A percentile compares a stretch with the other conserved stretches of the same genome.
Evolutionary conservation across 495 filamentous ascomycete genomes (phyloP).

Genomic region (Tuber microsphaerosporum): DNA sequence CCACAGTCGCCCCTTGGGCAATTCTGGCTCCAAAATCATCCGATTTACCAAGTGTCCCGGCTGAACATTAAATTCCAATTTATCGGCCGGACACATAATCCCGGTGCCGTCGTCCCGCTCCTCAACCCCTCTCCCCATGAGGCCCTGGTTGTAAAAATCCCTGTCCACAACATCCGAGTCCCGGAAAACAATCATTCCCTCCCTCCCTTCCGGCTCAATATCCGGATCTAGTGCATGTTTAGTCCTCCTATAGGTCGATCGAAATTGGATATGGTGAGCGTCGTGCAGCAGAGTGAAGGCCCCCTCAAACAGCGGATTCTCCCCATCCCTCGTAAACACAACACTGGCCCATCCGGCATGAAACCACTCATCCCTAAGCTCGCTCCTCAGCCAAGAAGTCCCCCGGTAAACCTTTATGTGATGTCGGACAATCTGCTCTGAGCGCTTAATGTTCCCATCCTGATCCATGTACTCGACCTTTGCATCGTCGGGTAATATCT

Average conservation of each 20-base stretch:
- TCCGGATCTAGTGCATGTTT: slow-evolving; percentile 67
- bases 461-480: slow-evolving; percentile 61
- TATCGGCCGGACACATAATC: slow-evolving; percentile 41
- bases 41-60: slow-evolving; percentile 26
- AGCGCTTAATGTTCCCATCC: slow-evolving; percentile 57
- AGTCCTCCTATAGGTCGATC: slow-evolving; percentile 65
- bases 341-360: slow-evolving; percentile 82
- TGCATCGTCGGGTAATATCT: slow-evolving; percentile 67
- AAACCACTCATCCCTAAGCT: slow-evolving; percentile 57
- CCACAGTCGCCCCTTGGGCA: slow-evolving; percentile 28
- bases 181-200: slow-evolving; percentile 84
- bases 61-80: slow-evolving; percentile 42
- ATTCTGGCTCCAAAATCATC: slow-evolving; percentile 32
- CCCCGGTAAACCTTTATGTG: slow-evolving; percentile 82
- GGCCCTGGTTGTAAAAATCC: slow-evolving; percentile 17
- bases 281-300: slow-evolving; percentile 73
- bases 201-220: slow-evolving; percentile 53
- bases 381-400: slow-evolving; percentile 60
- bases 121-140: slow-evolving; percentile 8
- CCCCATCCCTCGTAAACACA: slow-evolving; percentile 66
- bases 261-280: slow-evolving; percentile 80
- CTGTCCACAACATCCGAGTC: slow-evolving; percentile 68
- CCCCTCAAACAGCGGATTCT: slow-evolving; percentile 77
- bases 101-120: slow-evolving; percentile 39
- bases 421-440: slow-evolving; percentile 60